A percentile compares a stretch with the other conserved stretches of the same genome.
Evolutionary conservation across 768 basidiomycete species (phyloP).

Genomic region (Amylocystis lapponica): DNA sequence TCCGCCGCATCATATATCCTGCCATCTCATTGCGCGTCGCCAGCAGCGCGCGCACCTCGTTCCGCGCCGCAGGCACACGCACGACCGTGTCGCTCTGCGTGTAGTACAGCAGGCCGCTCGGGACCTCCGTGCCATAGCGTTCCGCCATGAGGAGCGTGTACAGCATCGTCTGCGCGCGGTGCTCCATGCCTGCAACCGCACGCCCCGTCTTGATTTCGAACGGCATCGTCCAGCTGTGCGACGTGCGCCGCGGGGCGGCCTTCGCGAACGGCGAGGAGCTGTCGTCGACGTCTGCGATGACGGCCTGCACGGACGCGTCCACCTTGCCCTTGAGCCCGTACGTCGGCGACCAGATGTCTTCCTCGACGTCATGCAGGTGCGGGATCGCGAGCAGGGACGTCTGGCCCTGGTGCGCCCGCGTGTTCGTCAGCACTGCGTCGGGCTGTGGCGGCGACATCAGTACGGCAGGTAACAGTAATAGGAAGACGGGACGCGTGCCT

Average conservation of each 20-base stretch:
- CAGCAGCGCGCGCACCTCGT: slow-evolving; percentile 85
- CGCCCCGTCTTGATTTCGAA: slow-evolving; percentile 97
- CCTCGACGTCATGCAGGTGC: slow-evolving; percentile 82
- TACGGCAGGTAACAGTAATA: neutral
- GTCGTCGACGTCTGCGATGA: slow-evolving; percentile 38
- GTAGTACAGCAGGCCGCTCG: slow-evolving; percentile 87
- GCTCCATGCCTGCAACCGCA: slow-evolving; percentile 72
- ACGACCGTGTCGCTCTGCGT: slow-evolving; percentile 88
- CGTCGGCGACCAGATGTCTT: slow-evolving; percentile 95
- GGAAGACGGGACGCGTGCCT: slow-evolving; percentile 35
- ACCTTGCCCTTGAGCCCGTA: slow-evolving; percentile 96
- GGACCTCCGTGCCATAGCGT: slow-evolving; percentile 79
- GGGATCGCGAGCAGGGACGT: slow-evolving; percentile 64
- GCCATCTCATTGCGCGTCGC: slow-evolving; percentile 81
- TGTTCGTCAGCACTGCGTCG: slow-evolving; percentile 62
- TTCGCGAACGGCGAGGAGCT: slow-evolving; percentile 18
- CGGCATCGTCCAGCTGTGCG: slow-evolving; percentile 49
- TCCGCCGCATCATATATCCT: slow-evolving; percentile 59
- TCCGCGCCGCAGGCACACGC: slow-evolving; percentile 68
- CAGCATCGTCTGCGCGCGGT: slow-evolving; percentile 96
- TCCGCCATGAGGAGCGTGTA: slow-evolving; percentile 90
- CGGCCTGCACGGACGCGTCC: slow-evolving; percentile 78
- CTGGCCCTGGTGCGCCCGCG: slow-evolving; percentile 44
- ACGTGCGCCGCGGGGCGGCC: slow-evolving; percentile 12
- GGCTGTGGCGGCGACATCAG: slow-evolving; percentile 38